A percentile compares a stretch with the other conserved stretches of the same genome.
phyloP scores from a whole-genome alignment of 257 asterid species.

The Nicotiana undulata region DNA sequence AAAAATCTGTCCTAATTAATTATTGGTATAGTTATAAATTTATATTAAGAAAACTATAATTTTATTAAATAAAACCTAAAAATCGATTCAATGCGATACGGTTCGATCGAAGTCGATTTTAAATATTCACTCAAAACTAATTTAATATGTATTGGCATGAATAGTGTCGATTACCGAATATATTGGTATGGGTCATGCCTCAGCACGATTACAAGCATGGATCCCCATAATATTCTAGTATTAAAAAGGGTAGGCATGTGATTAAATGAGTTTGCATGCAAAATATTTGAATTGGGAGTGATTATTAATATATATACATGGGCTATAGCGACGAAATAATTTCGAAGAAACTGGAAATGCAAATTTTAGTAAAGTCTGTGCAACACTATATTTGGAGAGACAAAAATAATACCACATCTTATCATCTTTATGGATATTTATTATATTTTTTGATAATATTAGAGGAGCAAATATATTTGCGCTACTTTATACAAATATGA shows the following conservation, averaged over 20 bases:
- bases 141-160: not conserved
- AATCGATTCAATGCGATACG: no score
- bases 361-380: not conserved
- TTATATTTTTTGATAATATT: not conserved
- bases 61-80: no score
- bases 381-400: not conserved
- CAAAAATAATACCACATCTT: not conserved
- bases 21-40: no score
- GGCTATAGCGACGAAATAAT: not conserved
- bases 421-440: not conserved
- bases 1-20: no score
- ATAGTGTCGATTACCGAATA: not conserved
- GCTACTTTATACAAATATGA: not conserved
- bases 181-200: not conserved
- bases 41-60: no score
- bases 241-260: not conserved
- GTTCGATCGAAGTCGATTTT: no score
- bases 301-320: not conserved
- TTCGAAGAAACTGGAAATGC: not conserved
- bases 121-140: not conserved
- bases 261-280: not conserved
- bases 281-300: not conserved
- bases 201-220: not conserved
- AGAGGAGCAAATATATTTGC: not conserved
- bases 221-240: not conserved